Evolutionary conservation across 2,329 filamentous ascomycete species (phyloP).

Genomic region (Venturia effusa): DNA sequence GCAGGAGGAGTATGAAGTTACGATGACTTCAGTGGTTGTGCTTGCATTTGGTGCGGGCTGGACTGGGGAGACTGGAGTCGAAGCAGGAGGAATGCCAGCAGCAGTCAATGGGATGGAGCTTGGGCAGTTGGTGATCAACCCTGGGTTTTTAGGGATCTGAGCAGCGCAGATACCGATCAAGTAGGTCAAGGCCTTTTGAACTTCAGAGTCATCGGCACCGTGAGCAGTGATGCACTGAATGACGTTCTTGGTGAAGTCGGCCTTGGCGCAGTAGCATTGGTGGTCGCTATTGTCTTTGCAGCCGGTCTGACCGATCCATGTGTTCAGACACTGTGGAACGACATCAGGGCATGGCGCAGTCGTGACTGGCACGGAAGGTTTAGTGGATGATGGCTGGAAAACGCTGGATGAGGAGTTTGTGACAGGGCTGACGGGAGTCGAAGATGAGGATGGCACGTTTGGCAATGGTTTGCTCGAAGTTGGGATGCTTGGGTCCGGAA

Average conservation of each 20-base stretch:
- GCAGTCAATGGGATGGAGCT: conserved; percentile 35
- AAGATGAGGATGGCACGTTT: not conserved
- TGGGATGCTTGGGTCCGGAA: not conserved
- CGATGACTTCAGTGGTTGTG: conserved; percentile 8
- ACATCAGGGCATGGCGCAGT: conserved; percentile 48
- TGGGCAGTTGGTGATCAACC: conserved; percentile 66
- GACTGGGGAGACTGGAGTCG: not conserved
- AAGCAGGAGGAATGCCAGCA: not conserved
- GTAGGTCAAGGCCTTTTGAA: conserved; percentile 65
- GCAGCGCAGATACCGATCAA: conserved; percentile 84
- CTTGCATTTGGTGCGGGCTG: not conserved
- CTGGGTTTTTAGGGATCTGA: conserved; percentile 68
- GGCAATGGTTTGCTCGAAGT: not conserved
- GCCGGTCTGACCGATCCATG: conserved; percentile 63
- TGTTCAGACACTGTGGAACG: conserved; percentile 84
- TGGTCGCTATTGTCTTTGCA: conserved; percentile 79
- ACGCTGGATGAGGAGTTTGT: not conserved
- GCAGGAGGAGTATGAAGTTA: conserved; percentile 9
- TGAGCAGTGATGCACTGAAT: conserved; percentile 73
- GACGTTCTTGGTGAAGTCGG: conserved; percentile 65
- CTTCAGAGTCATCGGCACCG: conserved; percentile 53
- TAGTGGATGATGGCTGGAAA: not conserved
- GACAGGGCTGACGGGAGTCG: not conserved
- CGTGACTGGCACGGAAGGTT: conserved; percentile 11
- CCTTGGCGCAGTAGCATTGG: conserved; percentile 76